Evolutionary conservation across 306 rosid species (phyloP).

Genomic region (Corylus americana): DNA sequence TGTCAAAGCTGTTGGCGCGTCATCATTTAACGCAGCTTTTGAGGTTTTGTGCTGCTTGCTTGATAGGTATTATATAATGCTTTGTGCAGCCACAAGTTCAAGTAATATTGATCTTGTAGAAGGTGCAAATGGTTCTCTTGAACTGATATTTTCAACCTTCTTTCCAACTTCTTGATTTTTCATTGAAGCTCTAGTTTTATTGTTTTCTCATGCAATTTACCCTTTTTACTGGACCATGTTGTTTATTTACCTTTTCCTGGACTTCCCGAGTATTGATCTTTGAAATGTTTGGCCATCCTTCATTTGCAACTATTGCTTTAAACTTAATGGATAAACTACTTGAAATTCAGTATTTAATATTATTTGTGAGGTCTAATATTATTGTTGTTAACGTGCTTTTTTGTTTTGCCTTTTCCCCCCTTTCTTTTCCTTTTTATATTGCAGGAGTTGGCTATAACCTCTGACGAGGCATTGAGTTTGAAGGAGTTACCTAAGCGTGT

Average conservation of each 20-base stretch:
- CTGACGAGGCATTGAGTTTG: conserved; percentile 96
- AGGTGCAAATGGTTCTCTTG: not conserved
- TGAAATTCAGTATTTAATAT: conserved; percentile 10
- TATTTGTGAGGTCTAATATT: not conserved
- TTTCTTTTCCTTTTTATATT: conserved; percentile 10
- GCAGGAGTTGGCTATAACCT: conserved; percentile 90
- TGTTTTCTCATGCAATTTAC: not conserved
- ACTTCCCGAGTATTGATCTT: not conserved
- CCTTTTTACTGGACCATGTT: not conserved
- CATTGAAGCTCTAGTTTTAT: not conserved
- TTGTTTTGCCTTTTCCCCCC: not conserved
- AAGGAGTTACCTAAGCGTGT: conserved; percentile 83
- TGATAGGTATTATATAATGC: not conserved
- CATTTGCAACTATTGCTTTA: not conserved
- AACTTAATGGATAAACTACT: not conserved
- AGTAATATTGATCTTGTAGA: not conserved
- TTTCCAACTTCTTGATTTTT: not conserved
- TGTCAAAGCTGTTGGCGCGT: not conserved
- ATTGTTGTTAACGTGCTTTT: conserved; percentile 10
- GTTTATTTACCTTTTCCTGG: not conserved
- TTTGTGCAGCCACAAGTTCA: not conserved
- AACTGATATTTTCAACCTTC: not conserved
- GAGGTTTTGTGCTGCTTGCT: not conserved
- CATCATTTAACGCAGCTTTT: not conserved
- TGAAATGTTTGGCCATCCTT: not conserved